Evolutionary conservation across 257 asterid species (phyloP).

Genomic region (Petunia secreta): DNA sequence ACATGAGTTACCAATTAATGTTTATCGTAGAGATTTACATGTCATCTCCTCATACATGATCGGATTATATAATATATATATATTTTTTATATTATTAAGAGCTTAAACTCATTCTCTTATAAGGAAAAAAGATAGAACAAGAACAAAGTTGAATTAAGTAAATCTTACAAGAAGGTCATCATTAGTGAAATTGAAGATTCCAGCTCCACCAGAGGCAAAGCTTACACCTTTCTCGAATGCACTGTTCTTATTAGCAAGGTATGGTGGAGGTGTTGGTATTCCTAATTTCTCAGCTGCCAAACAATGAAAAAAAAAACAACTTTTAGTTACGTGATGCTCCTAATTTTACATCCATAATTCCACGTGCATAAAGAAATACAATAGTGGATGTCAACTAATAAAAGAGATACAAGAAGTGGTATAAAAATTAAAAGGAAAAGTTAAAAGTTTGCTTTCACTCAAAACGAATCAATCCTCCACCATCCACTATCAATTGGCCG

Average conservation of each 20-base stretch:
- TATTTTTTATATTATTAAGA: too few relatives aligned
- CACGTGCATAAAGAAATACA: neutral
- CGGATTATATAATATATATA: too few relatives aligned
- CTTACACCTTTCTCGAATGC: constrained; percentile 61
- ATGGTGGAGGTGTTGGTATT: constrained; percentile 68
- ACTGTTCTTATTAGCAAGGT: constrained; percentile 51
- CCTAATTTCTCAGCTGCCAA: constrained; percentile 76
- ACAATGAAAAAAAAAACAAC: neutral
- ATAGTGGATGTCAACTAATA: neutral
- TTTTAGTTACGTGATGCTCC: neutral
- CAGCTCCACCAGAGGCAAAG: constrained; percentile 93
- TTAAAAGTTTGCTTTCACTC: neutral
- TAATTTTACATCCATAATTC: neutral
- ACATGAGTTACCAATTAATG: too few relatives aligned
- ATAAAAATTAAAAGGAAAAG: neutral
- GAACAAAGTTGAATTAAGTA: neutral
- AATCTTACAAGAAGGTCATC: constrained; percentile 48
- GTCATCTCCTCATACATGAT: too few relatives aligned
- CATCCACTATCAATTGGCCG: neutral
- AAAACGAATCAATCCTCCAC: constrained; percentile 3
- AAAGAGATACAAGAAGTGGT: neutral
- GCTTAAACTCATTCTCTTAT: too few relatives aligned
- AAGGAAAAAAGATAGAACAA: neutral
- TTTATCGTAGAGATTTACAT: too few relatives aligned
- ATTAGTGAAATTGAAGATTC: constrained; percentile 61